Evolutionary conservation across 352 stramenopile species (phyloP).

Genomic region (Globisporangium spiculum): DNA sequence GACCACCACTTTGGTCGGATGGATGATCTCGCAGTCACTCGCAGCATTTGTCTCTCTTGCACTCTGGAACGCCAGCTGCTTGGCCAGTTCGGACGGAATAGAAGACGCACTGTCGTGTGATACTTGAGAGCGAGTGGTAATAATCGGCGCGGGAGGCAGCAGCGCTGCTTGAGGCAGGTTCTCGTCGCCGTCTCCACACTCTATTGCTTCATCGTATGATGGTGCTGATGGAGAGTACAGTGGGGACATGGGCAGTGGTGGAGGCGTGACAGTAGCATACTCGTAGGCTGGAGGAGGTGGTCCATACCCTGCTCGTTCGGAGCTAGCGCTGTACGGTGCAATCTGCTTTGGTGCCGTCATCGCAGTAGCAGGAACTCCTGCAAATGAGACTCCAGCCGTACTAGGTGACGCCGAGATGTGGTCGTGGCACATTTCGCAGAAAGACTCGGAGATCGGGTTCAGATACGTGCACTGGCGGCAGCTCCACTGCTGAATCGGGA

Average conservation of each 20-base stretch:
- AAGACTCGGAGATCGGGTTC: slow-evolving; percentile 53
- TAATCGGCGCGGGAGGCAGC: background rate
- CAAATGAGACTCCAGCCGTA: slow-evolving; percentile 1
- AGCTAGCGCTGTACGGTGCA: background rate
- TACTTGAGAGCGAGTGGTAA: background rate
- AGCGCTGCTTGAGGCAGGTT: background rate
- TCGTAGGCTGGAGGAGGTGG: background rate
- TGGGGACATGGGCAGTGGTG: slow-evolving; percentile 18
- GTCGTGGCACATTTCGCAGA: slow-evolving; percentile 58
- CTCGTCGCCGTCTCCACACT: background rate
- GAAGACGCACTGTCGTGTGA: background rate
- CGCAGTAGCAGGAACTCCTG: background rate
- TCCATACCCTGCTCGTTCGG: background rate
- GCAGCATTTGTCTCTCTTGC: background rate
- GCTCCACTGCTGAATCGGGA: background rate
- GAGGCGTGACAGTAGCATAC: slow-evolving; percentile 7
- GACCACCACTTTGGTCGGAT: slow-evolving; percentile 1
- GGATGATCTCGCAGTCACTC: slow-evolving; percentile 6
- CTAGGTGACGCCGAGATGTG: slow-evolving; percentile 35
- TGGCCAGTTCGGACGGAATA: background rate
- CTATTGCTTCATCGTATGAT: slow-evolving; percentile 21
- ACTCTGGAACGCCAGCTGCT: slow-evolving; percentile 9
- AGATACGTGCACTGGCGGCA: slow-evolving; percentile 50
- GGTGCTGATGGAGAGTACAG: slow-evolving; percentile 28
- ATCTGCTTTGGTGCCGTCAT: background rate